These are phyloP conservation scores for Penicillium egyptiacum DNA, from an alignment of 495 filamentous ascomycete species.

Conservation along the genomic window DNA sequence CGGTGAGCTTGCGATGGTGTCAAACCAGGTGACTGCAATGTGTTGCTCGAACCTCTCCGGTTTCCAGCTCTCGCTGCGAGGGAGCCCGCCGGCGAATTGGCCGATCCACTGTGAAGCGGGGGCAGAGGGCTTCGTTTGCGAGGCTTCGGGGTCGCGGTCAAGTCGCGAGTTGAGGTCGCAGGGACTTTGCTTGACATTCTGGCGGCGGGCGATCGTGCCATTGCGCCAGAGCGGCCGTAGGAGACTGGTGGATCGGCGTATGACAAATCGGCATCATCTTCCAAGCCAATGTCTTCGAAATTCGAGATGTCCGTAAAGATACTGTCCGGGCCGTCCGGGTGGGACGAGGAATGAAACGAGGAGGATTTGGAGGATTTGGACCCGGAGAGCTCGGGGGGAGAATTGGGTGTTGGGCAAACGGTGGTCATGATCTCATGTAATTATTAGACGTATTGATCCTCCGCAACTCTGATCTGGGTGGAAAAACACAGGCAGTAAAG, in stretches of 20 bases:
- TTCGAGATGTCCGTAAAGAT: constrained; percentile 69
- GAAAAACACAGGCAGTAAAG: constrained; percentile 16
- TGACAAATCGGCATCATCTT: constrained; percentile 57
- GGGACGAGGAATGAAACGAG: constrained; percentile 78
- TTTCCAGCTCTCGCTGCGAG: constrained; percentile 25
- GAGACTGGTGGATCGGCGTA: constrained; percentile 31
- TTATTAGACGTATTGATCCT: constrained; percentile 16
- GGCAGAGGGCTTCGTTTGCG: constrained; percentile 45
- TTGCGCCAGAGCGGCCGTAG: constrained; percentile 30
- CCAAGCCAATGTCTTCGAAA: constrained; percentile 91
- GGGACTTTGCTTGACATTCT: constrained; percentile 36
- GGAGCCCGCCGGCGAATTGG: constrained; percentile 21
- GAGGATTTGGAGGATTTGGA: constrained; percentile 90
- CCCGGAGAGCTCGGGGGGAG: constrained; percentile 78
- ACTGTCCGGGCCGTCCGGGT: constrained; percentile 62
- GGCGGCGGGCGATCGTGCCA: constrained; percentile 37
- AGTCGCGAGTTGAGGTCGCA: constrained; percentile 41
- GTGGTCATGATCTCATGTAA: constrained; percentile 59
- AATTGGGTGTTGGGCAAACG: constrained; percentile 62
- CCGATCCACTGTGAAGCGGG: constrained; percentile 32
- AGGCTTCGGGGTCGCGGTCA: constrained; percentile 43
- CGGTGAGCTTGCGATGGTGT: constrained; percentile 34
- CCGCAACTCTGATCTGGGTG: constrained; percentile 12
- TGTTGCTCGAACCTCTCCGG: constrained; percentile 26
- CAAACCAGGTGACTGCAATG: constrained; percentile 26